Evolutionary conservation across 2,329 filamentous ascomycete genomes (phyloP).

Genomic region (Colletotrichum melonis): DNA sequence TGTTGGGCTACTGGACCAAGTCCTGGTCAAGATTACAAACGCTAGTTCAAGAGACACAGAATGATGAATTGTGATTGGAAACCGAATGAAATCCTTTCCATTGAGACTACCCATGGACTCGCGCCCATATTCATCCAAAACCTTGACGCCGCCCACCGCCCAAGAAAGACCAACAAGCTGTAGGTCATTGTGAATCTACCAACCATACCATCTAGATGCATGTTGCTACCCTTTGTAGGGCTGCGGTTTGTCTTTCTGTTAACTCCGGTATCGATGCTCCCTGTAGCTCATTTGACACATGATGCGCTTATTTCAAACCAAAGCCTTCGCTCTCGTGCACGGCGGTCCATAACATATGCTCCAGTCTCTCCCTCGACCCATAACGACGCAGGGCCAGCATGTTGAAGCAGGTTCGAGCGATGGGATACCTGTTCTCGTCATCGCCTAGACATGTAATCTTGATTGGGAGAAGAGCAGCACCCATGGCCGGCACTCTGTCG

Average conservation of each 20-base stretch:
- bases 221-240: slow-evolving; percentile 1
- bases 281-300: slow-evolving; percentile 24
- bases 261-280: slow-evolving; percentile 26
- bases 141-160: neutral
- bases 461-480: slow-evolving; percentile 82
- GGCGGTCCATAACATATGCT: slow-evolving; percentile 82
- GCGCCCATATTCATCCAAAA: slow-evolving; percentile 23
- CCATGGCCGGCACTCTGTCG: slow-evolving; percentile 90
- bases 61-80: neutral
- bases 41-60: neutral
- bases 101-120: slow-evolving; percentile 13
- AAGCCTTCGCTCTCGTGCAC: slow-evolving; percentile 94
- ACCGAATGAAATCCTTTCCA: neutral
- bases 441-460: slow-evolving; percentile 81
- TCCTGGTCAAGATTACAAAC: neutral
- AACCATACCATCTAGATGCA: slow-evolving; percentile 5
- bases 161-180: slow-evolving; percentile 4
- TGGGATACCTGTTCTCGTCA: slow-evolving; percentile 80
- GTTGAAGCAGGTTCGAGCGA: slow-evolving; percentile 93
- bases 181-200: neutral
- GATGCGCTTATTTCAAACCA: slow-evolving; percentile 75
- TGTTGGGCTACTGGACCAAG: neutral
- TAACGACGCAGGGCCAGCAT: slow-evolving; percentile 83
- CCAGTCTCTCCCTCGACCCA: slow-evolving; percentile 72
- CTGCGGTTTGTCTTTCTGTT: neutral